Base-by-base conservation (phyloP, 2,329 filamentous ascomycete genomes). In the Fusarium caatingaense region DNA sequence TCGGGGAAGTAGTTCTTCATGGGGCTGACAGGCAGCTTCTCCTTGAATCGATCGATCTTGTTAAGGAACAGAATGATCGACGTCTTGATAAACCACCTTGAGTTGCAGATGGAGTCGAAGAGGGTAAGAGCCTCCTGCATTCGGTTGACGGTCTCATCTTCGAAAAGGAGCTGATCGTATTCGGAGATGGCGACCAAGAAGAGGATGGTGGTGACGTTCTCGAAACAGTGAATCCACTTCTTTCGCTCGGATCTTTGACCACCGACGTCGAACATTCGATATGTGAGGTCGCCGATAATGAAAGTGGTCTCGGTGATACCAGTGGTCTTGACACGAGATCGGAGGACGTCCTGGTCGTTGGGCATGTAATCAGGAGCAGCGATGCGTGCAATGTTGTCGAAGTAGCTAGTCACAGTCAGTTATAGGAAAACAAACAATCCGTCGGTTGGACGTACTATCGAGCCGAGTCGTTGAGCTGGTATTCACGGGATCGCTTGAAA, bases 221-320 rank as follows among this genome's bases (percentile, higher is more conserved):
- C 94, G 82, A 98, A 98, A 85, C 94, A 97, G 85, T 98, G 94
- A 76, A 98, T 98, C 94, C 94, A 98, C 89, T 98, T 98, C 92
- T 98, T 98, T 80, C 94, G 91, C 83, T 98, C 94, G 9, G 93
- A 97, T 80, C 94, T 89, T 83, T 97, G 94, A 72, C 94, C 95
- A 87, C 94, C 94, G 47, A 98, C 94, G 77, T 98, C 94, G 83
- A 97, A 97, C 94, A 98, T 97, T 73, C 94, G 90, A 85, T 97
- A 98, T 61, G 94, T 97, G 71, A 98, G 86, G 77, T 97, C 93
- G 72, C 93, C 94, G 72, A 97, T 97, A 80, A 96, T 96, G 83
- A 98, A 97, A 32, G 93, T 96, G 23, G 94, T 98, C 84, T 97
- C 94, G 32, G 94, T 97, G 79, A 98, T 97, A 90, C 94, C 94